A percentile compares a stretch with the other conserved stretches of the same genome.
These are phyloP conservation scores for Plantago elongata DNA, from an alignment of 257 asterid genomes.

Conservation along the genomic window DNA sequence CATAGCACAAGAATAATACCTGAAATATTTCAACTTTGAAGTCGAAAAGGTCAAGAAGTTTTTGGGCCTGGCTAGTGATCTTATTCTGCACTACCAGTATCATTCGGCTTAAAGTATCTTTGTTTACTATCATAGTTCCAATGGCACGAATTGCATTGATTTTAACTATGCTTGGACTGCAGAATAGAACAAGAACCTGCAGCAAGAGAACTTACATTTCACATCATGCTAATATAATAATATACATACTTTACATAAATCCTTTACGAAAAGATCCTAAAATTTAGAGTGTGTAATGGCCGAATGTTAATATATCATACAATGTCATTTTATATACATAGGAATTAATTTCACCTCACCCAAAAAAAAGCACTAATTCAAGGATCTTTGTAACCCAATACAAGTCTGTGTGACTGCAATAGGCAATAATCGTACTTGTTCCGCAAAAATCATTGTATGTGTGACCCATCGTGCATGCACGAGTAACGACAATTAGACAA, in stretches of 20 bases:
- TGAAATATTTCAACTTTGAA: constrained; percentile 51
- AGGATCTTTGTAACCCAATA: too few relatives aligned
- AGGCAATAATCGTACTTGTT: too few relatives aligned
- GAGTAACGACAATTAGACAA: too few relatives aligned
- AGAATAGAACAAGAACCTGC: constrained; percentile 49
- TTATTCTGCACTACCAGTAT: constrained; percentile 39
- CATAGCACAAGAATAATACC: constrained; percentile 20
- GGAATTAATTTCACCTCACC: too few relatives aligned
- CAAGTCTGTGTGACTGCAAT: too few relatives aligned
- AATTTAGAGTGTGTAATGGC: background rate
- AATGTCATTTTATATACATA: too few relatives aligned
- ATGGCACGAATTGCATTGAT: constrained; percentile 38
- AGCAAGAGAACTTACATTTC: constrained; percentile 1
- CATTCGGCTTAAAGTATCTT: constrained; percentile 36
- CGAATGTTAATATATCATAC: too few relatives aligned
- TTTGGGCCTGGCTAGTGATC: constrained; percentile 45
- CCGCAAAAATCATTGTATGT: too few relatives aligned
- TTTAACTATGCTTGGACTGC: constrained; percentile 35
- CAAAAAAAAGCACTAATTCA: too few relatives aligned
- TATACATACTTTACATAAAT: background rate
- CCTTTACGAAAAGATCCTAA: background rate
- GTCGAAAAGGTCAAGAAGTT: constrained; percentile 34
- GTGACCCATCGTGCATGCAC: too few relatives aligned
- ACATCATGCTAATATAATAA: constrained; percentile 4
- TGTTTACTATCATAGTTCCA: constrained; percentile 28